Evolutionary conservation across 805 yeast species (phyloP).

Genomic region (Jamesozyma piceae): DNA sequence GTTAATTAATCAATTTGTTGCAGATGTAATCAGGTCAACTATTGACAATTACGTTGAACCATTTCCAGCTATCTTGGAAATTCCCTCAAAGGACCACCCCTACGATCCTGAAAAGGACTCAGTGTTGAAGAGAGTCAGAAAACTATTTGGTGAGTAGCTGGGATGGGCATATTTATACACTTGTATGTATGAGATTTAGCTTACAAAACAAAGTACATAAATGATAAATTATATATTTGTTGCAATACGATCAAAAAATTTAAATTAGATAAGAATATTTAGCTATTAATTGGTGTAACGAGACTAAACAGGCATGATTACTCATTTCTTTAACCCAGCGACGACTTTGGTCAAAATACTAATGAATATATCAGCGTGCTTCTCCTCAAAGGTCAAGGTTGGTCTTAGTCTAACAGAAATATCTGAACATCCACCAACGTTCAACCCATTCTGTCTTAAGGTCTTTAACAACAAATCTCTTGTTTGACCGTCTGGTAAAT

Average conservation of each 20-base stretch:
- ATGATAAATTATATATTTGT: too few species aligned
- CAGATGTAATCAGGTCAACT: constrained; percentile 74
- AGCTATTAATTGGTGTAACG: too few species aligned
- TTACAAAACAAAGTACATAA: too few species aligned
- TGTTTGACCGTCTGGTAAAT: constrained; percentile 34
- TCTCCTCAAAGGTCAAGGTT: constrained; percentile 48
- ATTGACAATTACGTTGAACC: constrained; percentile 83
- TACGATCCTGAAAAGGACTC: constrained; percentile 98
- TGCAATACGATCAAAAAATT: too few species aligned
- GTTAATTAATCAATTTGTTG: constrained; percentile 88
- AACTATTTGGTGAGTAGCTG: constrained; percentile 89
- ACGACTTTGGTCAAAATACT: constrained; percentile 33
- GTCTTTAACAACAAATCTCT: constrained; percentile 41
- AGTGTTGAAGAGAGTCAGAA: constrained; percentile 85
- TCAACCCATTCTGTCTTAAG: constrained; percentile 46
- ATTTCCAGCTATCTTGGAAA: constrained; percentile 92
- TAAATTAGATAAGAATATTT: too few species aligned
- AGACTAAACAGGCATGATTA: too few species aligned
- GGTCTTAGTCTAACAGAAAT: constrained; percentile 55
- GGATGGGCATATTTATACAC: not conserved
- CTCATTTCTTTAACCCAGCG: constrained; percentile 9
- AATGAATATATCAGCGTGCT: constrained; percentile 51
- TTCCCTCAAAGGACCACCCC: constrained; percentile 97
- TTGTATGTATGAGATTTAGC: not conserved
- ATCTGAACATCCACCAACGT: constrained; percentile 63